phyloP scores from a whole-genome alignment of 1,284 basidiomycete genomes.

The Pisolithus thermaeus region DNA sequence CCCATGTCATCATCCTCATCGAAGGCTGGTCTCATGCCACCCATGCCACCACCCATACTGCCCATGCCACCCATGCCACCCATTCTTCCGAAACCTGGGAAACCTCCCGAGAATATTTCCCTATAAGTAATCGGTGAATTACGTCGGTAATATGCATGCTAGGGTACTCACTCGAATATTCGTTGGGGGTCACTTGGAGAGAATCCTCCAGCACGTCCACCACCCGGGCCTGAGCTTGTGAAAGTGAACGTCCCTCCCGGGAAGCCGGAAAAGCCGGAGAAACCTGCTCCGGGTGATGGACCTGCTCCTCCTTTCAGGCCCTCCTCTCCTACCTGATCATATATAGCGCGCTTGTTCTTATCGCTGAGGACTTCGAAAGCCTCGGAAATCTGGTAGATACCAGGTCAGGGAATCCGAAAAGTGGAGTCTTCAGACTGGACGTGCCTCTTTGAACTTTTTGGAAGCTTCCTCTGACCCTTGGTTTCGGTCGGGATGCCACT shows the following conservation, averaged over 20 bases:
- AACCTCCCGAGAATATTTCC: conserved; percentile 54
- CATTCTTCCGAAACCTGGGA: conserved; percentile 22
- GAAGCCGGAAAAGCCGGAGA: conserved; percentile 47
- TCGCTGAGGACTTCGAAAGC: conserved; percentile 96
- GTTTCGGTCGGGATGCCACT: conserved; percentile 93
- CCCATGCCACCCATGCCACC: conserved; percentile 37
- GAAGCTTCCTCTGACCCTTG: conserved; percentile 77
- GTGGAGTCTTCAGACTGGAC: conserved; percentile 11
- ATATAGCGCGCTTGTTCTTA: conserved; percentile 87
- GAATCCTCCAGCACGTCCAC: conserved; percentile 44
- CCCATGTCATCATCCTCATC: conserved; percentile 48
- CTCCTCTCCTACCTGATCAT: conserved; percentile 96
- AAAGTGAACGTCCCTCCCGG: conserved; percentile 59
- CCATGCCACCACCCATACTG: conserved; percentile 32
- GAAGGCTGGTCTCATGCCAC: conserved; percentile 35
- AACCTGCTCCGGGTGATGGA: conserved; percentile 45
- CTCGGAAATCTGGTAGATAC: conserved; percentile 70
- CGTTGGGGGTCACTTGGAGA: conserved; percentile 81
- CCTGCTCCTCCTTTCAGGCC: conserved; percentile 76
- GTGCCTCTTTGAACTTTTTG: conserved; percentile 89
- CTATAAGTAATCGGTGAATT: conserved; percentile 32
- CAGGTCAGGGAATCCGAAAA: not conserved
- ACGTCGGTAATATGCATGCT: not conserved
- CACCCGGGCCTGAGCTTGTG: conserved; percentile 44
- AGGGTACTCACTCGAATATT: conserved; percentile 77